Conservation (phyloP, 768 basidiomycete species). For the Lactarius indigo region DNA sequence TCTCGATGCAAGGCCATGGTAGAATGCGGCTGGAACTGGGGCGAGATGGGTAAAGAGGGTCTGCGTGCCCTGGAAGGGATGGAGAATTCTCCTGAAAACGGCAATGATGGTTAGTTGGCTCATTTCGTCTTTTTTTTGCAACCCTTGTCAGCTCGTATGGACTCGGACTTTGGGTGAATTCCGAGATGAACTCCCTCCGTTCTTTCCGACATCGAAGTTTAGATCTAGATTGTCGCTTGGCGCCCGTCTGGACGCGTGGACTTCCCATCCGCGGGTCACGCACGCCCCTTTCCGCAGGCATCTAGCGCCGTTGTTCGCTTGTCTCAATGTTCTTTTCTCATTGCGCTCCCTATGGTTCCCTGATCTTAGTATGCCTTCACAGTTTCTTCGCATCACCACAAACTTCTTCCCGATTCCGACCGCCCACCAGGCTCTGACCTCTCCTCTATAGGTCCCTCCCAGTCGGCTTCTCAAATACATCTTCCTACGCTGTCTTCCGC, state of each 20-base stretch:
- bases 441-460: conserved; percentile 72
- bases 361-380: conserved; percentile 21
- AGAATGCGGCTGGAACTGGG: conserved; percentile 67
- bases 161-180: neutral
- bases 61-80: conserved; percentile 41
- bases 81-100: conserved; percentile 26
- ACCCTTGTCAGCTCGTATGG: conserved; percentile 9
- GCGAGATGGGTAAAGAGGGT: conserved; percentile 62
- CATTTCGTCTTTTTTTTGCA: neutral
- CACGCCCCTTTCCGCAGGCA: conserved; percentile 3
- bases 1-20: conserved; percentile 61
- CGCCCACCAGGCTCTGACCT: conserved; percentile 43
- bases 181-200: neutral
- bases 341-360: neutral
- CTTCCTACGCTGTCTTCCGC: conserved; percentile 15
- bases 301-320: neutral
- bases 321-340: neutral
- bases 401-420: conserved; percentile 15
- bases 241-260: conserved; percentile 8
- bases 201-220: neutral
- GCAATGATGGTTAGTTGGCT: conserved; percentile 31
- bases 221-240: conserved; percentile 2
- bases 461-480: conserved; percentile 65
- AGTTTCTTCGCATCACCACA: conserved; percentile 12
- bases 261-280: neutral